Base-by-base conservation (phyloP, 345 rosid genomes). In the Brassica rapa region DNA sequence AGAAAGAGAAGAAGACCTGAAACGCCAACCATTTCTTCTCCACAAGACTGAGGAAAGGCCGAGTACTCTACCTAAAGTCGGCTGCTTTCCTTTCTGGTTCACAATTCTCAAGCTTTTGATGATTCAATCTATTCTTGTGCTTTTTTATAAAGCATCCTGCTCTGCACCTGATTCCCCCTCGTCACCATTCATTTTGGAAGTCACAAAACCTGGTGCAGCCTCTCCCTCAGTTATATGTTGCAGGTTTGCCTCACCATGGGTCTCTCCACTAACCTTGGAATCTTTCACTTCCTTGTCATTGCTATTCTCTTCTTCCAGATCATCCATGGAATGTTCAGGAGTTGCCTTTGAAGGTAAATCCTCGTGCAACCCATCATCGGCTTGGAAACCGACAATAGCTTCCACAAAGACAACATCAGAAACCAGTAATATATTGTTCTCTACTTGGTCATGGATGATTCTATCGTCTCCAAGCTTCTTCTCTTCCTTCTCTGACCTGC, bases 321-420 rank as follows among this genome's bases (percentile, higher is more conserved):
- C 53, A 43, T 43, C 53, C 15, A 43, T 43, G 15, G 53, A 43
- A 43, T 0, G 4, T 12, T 3, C 53, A 43, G 6, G 16, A 12
- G 53, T 14, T 43, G 53, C 6, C 12, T 70, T 84, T 72, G 66
- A 60, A 56, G 55, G 10, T 35, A 23, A 74, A 68, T 33, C 73
- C 62, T 72, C 62, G 0, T 24, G 74, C 8, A 66, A 25, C 19
- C 4, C 75, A 80, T 19, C 37, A 0, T 16, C 41, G 71, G 4
- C 80, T 75, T 24, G 21, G 15, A 21, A 29, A 74, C 81, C 16
- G 56, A n/a, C 98, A 76, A 83, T 55, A 1, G 89, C 93, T 86
- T 90, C 98, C 83, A 84, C 88, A 71, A 91, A 92, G 62, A 87
- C 83, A 49, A 49, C 56, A 49, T 23, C 82, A 74, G 84, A 81